Conservation (phyloP, 2,329 filamentous ascomycete genomes). For the Cladorrhinum sp. region DNA sequence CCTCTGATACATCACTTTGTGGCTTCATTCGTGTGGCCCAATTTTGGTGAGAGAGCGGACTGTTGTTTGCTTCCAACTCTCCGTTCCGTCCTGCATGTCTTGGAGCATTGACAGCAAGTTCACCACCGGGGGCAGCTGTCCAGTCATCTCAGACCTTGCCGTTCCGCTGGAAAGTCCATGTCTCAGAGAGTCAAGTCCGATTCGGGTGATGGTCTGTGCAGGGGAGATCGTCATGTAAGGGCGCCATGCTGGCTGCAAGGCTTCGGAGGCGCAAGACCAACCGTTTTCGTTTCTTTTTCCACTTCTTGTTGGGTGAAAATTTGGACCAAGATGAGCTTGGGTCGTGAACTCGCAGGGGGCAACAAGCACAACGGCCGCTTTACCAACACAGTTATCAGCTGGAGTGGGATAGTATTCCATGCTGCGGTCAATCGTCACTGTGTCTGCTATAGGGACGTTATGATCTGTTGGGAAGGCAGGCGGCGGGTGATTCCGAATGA, state of each 20-base stretch:
- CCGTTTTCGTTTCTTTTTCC: no score
- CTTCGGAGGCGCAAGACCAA: not conserved
- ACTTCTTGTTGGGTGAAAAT: no score
- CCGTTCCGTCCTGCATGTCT: not conserved
- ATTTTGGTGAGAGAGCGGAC: no score
- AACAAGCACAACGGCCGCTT: not conserved
- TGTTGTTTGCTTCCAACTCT: no score
- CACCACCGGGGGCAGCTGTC: no score
- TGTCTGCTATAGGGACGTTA: conserved; percentile 50
- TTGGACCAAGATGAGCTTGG: no score
- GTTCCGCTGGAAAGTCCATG: not conserved
- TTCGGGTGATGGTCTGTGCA: not conserved
- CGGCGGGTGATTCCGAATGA: conserved; percentile 42
- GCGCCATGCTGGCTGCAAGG: not conserved
- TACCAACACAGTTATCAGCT: not conserved
- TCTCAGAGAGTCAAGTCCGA: not conserved
- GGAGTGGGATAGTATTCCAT: not conserved
- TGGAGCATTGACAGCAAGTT: not conserved
- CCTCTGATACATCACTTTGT: not conserved
- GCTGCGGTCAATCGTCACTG: no score
- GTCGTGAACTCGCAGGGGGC: no score
- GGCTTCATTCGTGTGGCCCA: no score
- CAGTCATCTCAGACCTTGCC: not conserved
- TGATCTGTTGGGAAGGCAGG: conserved; percentile 40
- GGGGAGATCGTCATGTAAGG: not conserved